Conservation (phyloP, 306 rosid species). For the Citrullus mucosospermus region DNA sequence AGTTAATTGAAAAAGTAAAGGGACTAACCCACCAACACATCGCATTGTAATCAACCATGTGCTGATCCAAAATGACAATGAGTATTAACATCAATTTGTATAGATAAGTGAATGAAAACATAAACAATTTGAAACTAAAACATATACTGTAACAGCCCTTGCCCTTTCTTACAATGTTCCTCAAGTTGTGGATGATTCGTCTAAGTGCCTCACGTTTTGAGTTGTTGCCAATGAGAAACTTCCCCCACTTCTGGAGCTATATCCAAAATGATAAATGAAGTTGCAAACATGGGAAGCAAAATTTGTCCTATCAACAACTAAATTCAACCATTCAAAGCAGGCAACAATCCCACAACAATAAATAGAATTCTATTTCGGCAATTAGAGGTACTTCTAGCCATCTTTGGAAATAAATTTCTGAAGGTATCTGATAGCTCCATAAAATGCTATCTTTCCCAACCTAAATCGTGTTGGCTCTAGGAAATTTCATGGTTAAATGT, state of each 20-base stretch:
- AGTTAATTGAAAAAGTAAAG: too few relatives aligned
- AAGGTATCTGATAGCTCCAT: background rate
- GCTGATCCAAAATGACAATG: background rate
- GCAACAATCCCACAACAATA: background rate
- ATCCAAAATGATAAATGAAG: background rate
- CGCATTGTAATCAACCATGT: background rate
- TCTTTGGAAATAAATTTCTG: background rate
- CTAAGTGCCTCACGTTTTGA: background rate
- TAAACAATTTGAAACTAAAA: background rate
- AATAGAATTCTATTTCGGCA: background rate
- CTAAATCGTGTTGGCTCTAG: too few relatives aligned
- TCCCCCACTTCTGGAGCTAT: background rate
- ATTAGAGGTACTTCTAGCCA: background rate
- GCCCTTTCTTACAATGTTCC: background rate
- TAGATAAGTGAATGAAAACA: background rate
- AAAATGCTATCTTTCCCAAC: too few relatives aligned
- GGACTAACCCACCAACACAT: background rate
- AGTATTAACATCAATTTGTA: background rate
- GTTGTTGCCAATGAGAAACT: background rate
- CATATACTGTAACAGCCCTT: background rate
- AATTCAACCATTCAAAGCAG: background rate
- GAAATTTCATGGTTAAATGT: too few relatives aligned
- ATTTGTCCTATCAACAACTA: background rate
- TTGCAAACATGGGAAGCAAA: background rate
- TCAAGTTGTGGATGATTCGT: background rate